Evolutionary conservation across 805 yeast species (phyloP).

Genomic region (Starmerella floris): DNA sequence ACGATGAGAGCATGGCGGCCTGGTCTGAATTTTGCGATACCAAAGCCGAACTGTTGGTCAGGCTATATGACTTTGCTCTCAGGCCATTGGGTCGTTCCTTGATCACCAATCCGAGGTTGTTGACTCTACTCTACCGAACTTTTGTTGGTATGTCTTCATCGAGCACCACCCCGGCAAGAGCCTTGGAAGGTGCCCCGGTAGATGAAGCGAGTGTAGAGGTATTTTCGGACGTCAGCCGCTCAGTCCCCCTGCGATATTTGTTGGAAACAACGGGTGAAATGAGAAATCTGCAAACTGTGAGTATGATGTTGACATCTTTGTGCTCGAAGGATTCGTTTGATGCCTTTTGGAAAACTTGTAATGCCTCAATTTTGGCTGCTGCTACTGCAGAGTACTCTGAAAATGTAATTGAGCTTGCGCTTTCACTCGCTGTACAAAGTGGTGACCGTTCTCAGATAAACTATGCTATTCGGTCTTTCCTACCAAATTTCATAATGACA

Average conservation of each 20-base stretch:
- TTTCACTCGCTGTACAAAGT: conserved; percentile 24
- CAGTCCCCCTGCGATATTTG: conserved; percentile 8
- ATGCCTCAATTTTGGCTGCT: conserved; percentile 12
- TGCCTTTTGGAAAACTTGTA: conserved; percentile 26
- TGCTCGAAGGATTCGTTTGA: conserved; percentile 22
- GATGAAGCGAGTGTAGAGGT: neutral
- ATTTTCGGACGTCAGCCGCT: conserved; percentile 10
- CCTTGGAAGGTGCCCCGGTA: conserved; percentile 18
- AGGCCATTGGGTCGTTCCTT: conserved; percentile 20
- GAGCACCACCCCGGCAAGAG: conserved; percentile 17
- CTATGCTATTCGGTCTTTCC: conserved; percentile 17
- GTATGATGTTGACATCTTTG: conserved; percentile 23
- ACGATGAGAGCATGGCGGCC: conserved; percentile 6
- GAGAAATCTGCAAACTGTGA: conserved; percentile 13
- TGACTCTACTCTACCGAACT: conserved; percentile 22
- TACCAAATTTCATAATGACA: conserved; percentile 17
- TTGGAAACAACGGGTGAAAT: conserved; percentile 11
- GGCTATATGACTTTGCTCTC: conserved; percentile 20
- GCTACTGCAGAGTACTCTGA: conserved; percentile 19
- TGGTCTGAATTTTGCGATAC: conserved; percentile 21
- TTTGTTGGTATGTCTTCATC: conserved; percentile 16
- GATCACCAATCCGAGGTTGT: conserved; percentile 17
- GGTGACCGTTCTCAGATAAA: conserved; percentile 22
- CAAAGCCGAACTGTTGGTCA: conserved; percentile 19
- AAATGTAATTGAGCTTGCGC: conserved; percentile 15